Evolutionary conservation across 495 filamentous ascomycete genomes (phyloP), one percentile per base, ranked within the genome.

Genomic region (Neurospora tetrasperma): DNA sequence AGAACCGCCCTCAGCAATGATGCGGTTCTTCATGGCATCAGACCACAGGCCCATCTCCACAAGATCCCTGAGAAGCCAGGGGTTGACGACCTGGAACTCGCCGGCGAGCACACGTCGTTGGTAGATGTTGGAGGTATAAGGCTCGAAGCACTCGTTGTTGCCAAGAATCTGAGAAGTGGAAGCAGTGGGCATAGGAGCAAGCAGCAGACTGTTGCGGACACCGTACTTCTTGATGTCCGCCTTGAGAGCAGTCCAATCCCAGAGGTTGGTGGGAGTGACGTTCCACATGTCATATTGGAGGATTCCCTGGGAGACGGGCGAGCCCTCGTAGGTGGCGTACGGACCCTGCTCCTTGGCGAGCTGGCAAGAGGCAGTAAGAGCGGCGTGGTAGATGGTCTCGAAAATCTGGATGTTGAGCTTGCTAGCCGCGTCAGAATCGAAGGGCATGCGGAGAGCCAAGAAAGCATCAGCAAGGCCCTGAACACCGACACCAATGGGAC

Each of bases 1-100:
- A 9, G 94, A 97, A 70, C 96, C 96, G 75, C 93, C 94, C 69
- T 96, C 95, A 74, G 96, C 91, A 78, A 99, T 98, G 86, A 99
- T 99, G 76, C 96, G 93, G 86, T 99, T 99, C 89, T 99, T 99
- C 96, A 99, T 99, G 87, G 94, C 94, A 84, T 99, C 96, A 43
- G 94, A 97, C 96, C 96, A 99, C 41, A 99, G 88, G 74, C 96
- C 96, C 86, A 98, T 91, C 77, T 99, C 96, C 73, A 99, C 96
- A 18, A 99, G 89, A 78, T 99, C 96, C 87, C 97, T 98, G 71
- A 99, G 89, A 69, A 99, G 85, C 96, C 96, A 98, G 39, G 96
- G 96, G 87, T 99, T 99, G 83, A 99, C 96, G 70, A 99, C 93
- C 84, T 99, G 96, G 90, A 99, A 99, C 81, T 99, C 96, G 79